Evolutionary conservation across 805 yeast genomes (phyloP), one percentile per base, ranked within the genome.

Genomic region (Cephaloascus fragrans): DNA sequence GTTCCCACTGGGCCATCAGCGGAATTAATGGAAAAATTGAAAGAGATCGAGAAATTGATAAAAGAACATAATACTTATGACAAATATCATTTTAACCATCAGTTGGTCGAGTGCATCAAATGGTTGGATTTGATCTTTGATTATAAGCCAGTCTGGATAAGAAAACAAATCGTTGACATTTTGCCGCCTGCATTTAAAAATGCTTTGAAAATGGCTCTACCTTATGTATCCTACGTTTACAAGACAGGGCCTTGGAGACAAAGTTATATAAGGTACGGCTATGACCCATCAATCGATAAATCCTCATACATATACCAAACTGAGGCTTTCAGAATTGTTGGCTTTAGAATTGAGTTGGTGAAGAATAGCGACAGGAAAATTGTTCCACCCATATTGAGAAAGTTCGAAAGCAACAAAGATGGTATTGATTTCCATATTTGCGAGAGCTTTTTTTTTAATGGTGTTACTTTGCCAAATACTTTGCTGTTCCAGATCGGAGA

Each of bases 171-270:
- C 18, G 63, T 67, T 34, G 70, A 71, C 50, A 62, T 78, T 38
- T 62, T 79, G 3, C 81, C 85, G 0, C 52, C 55, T 44, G 65
- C 49, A 40, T 62, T 56, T 46, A 61, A 57, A 48, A 55, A 56
- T 51, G 76, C 51, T 45, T 52, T 90, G 34, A 79, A 83, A 48
- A 79, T 73, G 45, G 94, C 96, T 0, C 56, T 93, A 37, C 95
- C 97, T 0, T 81, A 84, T 54, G 83, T 87, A 0, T 73, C 96
- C 0, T 93, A 78, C 54, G 72, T 86, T 33, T 83, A 79, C 54
- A 77, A 83, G 29, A 83, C 83, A 51, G 98, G 98, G 0, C 98
- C 97, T 0, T 93, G 96, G 95, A 71, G 97, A 49, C 87, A 86
- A 43, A 76, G 93, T 9, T 87, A 82, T 54, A 78, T 88, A 35